Evolutionary conservation across 768 basidiomycete species (phyloP).

Genomic region (Mycena capillaripes): DNA sequence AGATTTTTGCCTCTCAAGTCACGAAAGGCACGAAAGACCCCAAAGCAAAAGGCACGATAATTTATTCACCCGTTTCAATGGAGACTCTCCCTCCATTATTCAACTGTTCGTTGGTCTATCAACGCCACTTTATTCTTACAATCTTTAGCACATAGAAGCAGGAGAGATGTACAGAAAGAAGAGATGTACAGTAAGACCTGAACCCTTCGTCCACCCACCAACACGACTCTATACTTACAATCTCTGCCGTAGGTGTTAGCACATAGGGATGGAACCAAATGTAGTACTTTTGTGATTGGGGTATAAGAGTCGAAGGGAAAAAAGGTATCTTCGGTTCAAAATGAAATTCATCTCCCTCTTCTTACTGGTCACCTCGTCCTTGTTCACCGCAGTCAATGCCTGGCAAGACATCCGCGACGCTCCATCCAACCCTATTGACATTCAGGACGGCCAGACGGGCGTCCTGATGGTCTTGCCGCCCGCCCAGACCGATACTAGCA

Average conservation of each 20-base stretch:
- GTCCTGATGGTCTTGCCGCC: conserved; percentile 15
- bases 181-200: too few relatives aligned
- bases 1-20: too few relatives aligned
- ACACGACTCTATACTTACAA: background rate
- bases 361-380: conserved; percentile 6
- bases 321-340: conserved; percentile 2
- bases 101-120: too few relatives aligned
- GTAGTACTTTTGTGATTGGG: background rate
- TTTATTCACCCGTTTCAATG: too few relatives aligned
- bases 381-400: conserved; percentile 15
- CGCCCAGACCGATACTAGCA: background rate
- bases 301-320: conserved; percentile 12
- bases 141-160: background rate
- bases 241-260: background rate
- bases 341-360: conserved; percentile 9
- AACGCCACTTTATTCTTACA: background rate
- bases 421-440: conserved; percentile 12
- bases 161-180: background rate
- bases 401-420: conserved; percentile 6
- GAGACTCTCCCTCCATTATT: too few relatives aligned
- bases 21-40: too few relatives aligned
- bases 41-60: too few relatives aligned
- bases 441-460: conserved; percentile 21
- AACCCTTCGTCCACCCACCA: background rate
- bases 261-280: background rate